Percentiles rank a stretch among this genome's conserved stretches.
Evolutionary conservation across 164 flowering plant species (phyloP).

Genomic region (Annona cherimola): DNA sequence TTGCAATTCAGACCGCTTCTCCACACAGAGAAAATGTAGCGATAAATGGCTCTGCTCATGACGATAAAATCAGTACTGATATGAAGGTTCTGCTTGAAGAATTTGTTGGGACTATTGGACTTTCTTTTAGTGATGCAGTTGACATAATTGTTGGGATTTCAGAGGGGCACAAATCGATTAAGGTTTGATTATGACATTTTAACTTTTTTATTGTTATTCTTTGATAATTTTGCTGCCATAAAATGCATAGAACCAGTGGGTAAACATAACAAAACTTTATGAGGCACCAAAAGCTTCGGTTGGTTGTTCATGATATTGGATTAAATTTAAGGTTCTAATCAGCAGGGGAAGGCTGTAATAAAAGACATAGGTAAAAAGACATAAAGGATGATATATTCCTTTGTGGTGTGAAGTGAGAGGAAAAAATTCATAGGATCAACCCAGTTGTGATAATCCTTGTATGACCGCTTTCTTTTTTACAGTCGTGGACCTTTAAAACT

Average conservation of each 20-base stretch:
- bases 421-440: too few species aligned
- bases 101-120: conserved; percentile 59
- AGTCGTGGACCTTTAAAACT: too few species aligned
- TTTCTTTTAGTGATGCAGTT: conserved; percentile 54
- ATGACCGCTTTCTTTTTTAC: too few species aligned
- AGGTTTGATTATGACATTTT: conserved; percentile 32
- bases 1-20: conserved; percentile 64
- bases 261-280: not conserved
- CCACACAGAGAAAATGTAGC: conserved; percentile 45
- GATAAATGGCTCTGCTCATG: conserved; percentile 49
- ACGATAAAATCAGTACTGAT: conserved; percentile 38
- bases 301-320: too few species aligned
- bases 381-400: too few species aligned
- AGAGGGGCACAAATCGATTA: conserved; percentile 30
- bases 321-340: too few species aligned
- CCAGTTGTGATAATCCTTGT: too few species aligned
- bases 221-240: not conserved
- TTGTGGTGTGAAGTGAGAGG: too few species aligned
- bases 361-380: too few species aligned
- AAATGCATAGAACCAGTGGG: not conserved
- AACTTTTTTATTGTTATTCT: not conserved
- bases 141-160: conserved; percentile 37
- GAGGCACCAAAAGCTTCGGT: not conserved
- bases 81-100: conserved; percentile 61
- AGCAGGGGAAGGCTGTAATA: too few species aligned